These are phyloP conservation scores for Kazachstania taianensis DNA, from an alignment of 805 yeast species.

Conservation along the genomic window DNA sequence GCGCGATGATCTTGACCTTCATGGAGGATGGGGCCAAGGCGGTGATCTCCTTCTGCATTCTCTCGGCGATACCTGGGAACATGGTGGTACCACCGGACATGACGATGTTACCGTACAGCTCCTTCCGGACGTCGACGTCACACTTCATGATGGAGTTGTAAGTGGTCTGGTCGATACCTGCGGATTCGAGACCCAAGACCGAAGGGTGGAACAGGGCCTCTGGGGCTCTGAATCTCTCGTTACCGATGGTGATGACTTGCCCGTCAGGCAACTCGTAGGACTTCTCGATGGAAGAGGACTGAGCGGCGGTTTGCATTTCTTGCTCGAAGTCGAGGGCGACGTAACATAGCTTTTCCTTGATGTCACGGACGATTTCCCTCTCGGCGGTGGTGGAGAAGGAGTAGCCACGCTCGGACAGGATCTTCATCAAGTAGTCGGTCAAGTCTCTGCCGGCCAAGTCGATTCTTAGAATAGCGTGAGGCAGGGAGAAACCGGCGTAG, in stretches of 20 bases:
- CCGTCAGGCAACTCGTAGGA: conserved; percentile 99
- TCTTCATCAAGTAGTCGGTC: conserved; percentile 98
- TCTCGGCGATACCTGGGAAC: conserved; percentile 99
- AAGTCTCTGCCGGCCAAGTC: conserved; percentile 99
- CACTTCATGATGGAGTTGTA: conserved; percentile 80
- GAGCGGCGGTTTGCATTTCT: conserved; percentile 98
- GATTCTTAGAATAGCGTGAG: conserved; percentile 97
- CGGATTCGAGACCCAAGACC: conserved; percentile 81
- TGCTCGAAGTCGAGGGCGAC: conserved; percentile 99
- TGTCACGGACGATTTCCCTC: conserved; percentile 83
- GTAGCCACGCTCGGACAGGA: conserved; percentile 97
- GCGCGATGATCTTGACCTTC: conserved; percentile 99
- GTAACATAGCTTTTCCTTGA: conserved; percentile 97
- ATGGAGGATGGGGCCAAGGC: conserved; percentile 99
- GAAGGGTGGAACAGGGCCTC: conserved; percentile 99
- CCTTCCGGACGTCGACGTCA: conserved; percentile 98
- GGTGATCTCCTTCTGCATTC: conserved; percentile 99
- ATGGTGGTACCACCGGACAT: conserved; percentile 99
- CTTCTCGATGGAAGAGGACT: conserved; percentile 95
- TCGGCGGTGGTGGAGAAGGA: conserved; percentile 98
- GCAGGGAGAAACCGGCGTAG: conserved; percentile 98
- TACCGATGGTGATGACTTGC: conserved; percentile 98
- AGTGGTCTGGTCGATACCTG: conserved; percentile 96
- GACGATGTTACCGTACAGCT: conserved; percentile 97
- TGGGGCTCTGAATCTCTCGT: conserved; percentile 99